phyloP scores from a whole-genome alignment of 805 yeast species.

The Candida chauliodis region DNA sequence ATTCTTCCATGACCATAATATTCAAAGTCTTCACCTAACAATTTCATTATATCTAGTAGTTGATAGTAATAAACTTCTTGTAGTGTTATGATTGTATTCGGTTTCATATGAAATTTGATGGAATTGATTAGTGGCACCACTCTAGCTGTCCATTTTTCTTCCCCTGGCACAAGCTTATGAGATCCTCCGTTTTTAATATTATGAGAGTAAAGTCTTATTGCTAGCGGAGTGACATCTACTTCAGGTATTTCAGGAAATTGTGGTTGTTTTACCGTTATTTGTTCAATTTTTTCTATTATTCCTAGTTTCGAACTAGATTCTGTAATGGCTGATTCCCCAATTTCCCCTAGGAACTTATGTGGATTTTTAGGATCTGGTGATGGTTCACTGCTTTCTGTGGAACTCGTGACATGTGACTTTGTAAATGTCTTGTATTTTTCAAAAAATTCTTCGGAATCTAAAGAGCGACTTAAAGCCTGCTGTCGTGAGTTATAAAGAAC shows the following conservation, averaged over 20 bases:
- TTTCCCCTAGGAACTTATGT: conserved; percentile 20
- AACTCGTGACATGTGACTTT: not conserved
- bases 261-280: conserved; percentile 7
- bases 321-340: conserved; percentile 15
- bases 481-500: not conserved
- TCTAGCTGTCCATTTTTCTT: conserved; percentile 23
- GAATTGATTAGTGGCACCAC: conserved; percentile 16
- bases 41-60: conserved; percentile 26
- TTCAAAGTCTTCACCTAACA: conserved; percentile 28
- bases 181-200: conserved; percentile 32
- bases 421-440: not conserved
- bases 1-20: conserved; percentile 30
- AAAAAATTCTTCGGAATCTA: not conserved
- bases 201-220: conserved; percentile 34
- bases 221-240: conserved; percentile 13
- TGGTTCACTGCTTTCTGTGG: not conserved
- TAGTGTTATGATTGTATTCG: conserved; percentile 33
- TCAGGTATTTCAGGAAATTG: conserved; percentile 14
- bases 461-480: not conserved
- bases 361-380: conserved; percentile 17
- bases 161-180: conserved; percentile 20
- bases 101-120: conserved; percentile 22
- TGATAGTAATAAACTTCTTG: conserved; percentile 38
- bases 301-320: conserved; percentile 6
- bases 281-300: conserved; percentile 7